Evolutionary conservation across 2,329 filamentous ascomycete species (phyloP), one percentile per base, ranked within the genome.

Genomic region (Dothideomycetidae sp.): DNA sequence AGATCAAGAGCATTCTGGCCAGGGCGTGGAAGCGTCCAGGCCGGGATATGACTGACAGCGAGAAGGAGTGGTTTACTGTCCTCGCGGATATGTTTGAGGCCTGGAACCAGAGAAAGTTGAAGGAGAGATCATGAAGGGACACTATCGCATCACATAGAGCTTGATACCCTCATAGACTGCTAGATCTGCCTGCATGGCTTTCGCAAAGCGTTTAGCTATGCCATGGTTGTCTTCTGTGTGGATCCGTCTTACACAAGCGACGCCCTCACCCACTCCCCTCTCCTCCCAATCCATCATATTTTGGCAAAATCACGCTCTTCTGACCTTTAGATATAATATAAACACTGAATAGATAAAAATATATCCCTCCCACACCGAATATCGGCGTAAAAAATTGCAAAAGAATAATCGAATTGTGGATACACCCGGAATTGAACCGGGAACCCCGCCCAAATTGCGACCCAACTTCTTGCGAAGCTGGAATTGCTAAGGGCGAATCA

Each of bases 1-100:
- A 80, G 16, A 64, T 93, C 12, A 75, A 78, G 46, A 84, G 93
- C 46, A 71, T 92, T 29, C 64, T 93, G 32, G 73, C 73, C 1
- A 68, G 71, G 18, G 70, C 73, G 14, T 85, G 92, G 62, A 79
- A 74, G 57, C 56, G 53, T 29, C 60, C 63, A 3, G 58, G 57
- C 1, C 45, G 57, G 12, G 52, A 55, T 34, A 14, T 66, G 39
- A 52, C 52, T 2, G 55, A 55, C 30, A 53, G 58, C 29, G 56
- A 62, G 44, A 53, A 45, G 38, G 52, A 58, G 41, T 67, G 63
- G 63, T 48, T 66, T 49, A 57, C 54, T 2, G 19, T 59, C 4
- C 44, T 57, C 33, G 47, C 66, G 49, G 56, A 54, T 2, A 28
- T 59, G 3, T 44, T 57, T 34, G 45, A 46, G 41, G 48, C 35